Percentiles rank a stretch among this genome's conserved stretches.
Evolutionary conservation across 2,329 filamentous ascomycete genomes (phyloP).

Genomic region (Lojkania enalia): DNA sequence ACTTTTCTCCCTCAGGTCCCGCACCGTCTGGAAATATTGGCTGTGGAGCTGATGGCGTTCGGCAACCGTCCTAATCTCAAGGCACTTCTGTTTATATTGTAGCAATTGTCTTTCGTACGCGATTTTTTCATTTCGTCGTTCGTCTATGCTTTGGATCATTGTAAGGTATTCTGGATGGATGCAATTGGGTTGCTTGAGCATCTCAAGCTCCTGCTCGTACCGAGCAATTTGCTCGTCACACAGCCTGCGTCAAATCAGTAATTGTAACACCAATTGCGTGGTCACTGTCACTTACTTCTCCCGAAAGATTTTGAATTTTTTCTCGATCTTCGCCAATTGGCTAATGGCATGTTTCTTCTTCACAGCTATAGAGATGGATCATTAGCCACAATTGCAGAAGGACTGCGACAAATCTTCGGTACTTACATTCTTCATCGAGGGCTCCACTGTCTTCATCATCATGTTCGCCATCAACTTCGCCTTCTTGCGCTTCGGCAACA

Average conservation of each 20-base stretch:
- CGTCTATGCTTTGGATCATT: constrained; percentile 85
- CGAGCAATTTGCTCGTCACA: constrained; percentile 86
- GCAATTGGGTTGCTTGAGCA: constrained; percentile 61
- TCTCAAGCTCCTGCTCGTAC: constrained; percentile 69
- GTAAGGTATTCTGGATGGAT: constrained; percentile 90
- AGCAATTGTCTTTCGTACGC: constrained; percentile 74
- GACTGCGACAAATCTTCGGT: not conserved
- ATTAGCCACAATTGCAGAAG: constrained; percentile 1
- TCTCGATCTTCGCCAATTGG: constrained; percentile 78
- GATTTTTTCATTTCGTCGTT: constrained; percentile 78
- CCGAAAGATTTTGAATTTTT: constrained; percentile 83
- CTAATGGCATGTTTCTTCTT: constrained; percentile 80
- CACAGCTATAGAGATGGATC: constrained; percentile 58
- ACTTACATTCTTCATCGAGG: constrained; percentile 44
- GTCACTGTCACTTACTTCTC: constrained; percentile 62
- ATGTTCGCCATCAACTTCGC: constrained; percentile 52
- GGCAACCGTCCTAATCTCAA: constrained; percentile 72
- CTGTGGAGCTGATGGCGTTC: constrained; percentile 84
- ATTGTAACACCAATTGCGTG: constrained; percentile 7
- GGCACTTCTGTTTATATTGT: constrained; percentile 71
- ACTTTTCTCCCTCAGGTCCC: constrained; percentile 78
- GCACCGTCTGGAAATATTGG: constrained; percentile 85
- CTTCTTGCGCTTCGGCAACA: constrained; percentile 64
- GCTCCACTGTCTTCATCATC: constrained; percentile 45
- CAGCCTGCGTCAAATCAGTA: constrained; percentile 60